Base-by-base conservation (phyloP, 2,329 filamentous ascomycete genomes). In the Lizonia empirigonia region DNA sequence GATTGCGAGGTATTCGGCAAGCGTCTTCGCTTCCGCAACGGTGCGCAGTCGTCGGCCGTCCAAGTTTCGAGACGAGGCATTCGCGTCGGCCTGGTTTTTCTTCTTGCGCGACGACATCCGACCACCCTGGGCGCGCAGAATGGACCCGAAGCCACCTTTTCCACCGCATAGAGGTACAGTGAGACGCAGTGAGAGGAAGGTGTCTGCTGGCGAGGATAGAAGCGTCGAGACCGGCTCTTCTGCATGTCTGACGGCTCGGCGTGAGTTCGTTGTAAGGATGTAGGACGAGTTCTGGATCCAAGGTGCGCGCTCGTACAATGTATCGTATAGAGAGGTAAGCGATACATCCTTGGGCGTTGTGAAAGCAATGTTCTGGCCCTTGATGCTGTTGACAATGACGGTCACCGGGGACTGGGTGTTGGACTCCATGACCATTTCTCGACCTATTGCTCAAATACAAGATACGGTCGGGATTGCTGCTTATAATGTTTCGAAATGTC, bases 81-180 rank as follows among this genome's bases (percentile, higher is more conserved):
- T 93, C 55, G 91, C 87, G 29, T 96, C 91, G 44, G 85, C 87
- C 63, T 89, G 85, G 48, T 87, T 87, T 67, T 87, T 87, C 80
- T 93, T 94, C 78, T 95, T 95, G 63, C 86, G 85, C n/a, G 90
- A 93, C 2, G 91, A 96, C 94, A 99, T 99, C 77, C 95, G 93
- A 32, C 95, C 94, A 69, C 95, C 94, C 3, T 94, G 94, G 0
- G 95, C 94, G 69, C 95, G 90, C 29, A 99, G 85, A 74, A 99
- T 95, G 1, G 93, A 97, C 45, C 94, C 94, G 71, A 99, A 99
- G 67, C 94, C 94, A 74, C 94, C 94, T 72, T 99, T 99, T 70
- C 95, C 95, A 77, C 95, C 94, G 63, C 88, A 89, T 30, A 97
- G 77, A 5, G 89, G 88, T 1, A 87, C 80, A 6, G 86, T 87